Evolutionary conservation across 2,329 filamentous ascomycete species (phyloP).

Genomic region (Thielaviopsis ethacetica): DNA sequence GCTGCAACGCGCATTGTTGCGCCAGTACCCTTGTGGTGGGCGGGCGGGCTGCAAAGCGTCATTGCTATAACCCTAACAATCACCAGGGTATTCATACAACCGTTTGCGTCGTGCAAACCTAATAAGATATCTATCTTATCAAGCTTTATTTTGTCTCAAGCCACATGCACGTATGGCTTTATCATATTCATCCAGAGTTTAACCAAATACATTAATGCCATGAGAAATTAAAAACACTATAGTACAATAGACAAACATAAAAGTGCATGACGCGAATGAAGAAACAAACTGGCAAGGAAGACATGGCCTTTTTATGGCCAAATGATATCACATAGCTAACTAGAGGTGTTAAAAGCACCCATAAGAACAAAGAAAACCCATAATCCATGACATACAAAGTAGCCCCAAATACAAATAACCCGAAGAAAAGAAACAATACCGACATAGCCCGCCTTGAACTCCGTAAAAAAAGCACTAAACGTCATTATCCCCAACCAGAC

Average conservation of each 20-base stretch:
- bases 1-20: neutral
- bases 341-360: neutral
- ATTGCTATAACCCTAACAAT: neutral
- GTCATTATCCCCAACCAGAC: constrained; percentile 8
- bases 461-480: neutral
- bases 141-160: too few species aligned
- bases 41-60: neutral
- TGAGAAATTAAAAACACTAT: neutral
- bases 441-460: neutral
- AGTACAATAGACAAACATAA: neutral
- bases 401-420: neutral
- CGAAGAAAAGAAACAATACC: constrained; percentile 4
- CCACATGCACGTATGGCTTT: too few species aligned
- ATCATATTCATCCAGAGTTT: neutral
- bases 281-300: neutral
- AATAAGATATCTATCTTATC: too few species aligned
- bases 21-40: neutral
- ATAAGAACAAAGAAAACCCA: neutral
- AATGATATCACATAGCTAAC: constrained; percentile 1
- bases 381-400: neutral
- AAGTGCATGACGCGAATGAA: neutral
- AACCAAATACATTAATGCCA: neutral
- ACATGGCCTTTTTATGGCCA: neutral
- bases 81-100: neutral
- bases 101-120: too few species aligned